Evolutionary conservation across 1,284 basidiomycete genomes (phyloP).

Genomic region (Cutaneotrichosporon sp.): DNA sequence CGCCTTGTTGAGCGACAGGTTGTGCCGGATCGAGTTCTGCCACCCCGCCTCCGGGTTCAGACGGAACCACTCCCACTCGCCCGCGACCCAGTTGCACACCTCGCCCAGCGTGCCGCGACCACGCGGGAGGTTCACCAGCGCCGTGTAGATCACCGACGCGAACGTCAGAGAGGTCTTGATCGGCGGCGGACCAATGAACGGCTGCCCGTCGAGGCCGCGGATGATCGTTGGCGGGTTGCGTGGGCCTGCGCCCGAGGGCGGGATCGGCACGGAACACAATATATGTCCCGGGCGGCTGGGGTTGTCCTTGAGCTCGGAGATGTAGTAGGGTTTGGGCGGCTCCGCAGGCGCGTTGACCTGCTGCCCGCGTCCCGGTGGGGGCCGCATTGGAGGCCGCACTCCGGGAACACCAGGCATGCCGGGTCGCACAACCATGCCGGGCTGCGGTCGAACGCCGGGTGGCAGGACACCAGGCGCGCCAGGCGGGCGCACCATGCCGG

Average conservation of each 20-base stretch:
- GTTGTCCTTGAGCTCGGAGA: constrained; percentile 47
- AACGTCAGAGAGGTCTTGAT: constrained; percentile 54
- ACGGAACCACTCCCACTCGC: constrained; percentile 84
- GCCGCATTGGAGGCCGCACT: constrained; percentile 8
- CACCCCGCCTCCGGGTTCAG: constrained; percentile 76
- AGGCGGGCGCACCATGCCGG: constrained; percentile 5
- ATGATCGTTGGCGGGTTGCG: constrained; percentile 48
- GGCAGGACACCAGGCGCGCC: constrained; percentile 10
- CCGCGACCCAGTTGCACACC: constrained; percentile 88
- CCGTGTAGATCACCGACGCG: constrained; percentile 52
- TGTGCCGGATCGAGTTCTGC: constrained; percentile 94
- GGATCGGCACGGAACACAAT: constrained; percentile 50
- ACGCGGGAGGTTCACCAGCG: constrained; percentile 51
- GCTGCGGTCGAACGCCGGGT: constrained; percentile 9
- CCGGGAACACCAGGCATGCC: constrained; percentile 3
- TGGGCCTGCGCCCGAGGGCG: constrained; percentile 50
- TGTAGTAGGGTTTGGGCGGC: constrained; percentile 43
- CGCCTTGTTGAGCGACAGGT: constrained; percentile 81
- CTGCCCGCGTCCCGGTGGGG: constrained; percentile 5
- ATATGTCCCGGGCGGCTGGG: constrained; percentile 48
- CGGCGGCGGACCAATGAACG: constrained; percentile 53
- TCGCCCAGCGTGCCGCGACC: constrained; percentile 88
- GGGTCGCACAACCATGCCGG: constrained; percentile 13
- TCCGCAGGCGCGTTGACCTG: constrained; percentile 24
- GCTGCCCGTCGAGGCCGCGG: constrained; percentile 50